Evolutionary conservation across 345 rosid species (phyloP), one percentile per base, ranked within the genome.

Genomic region (Citrus maxima): DNA sequence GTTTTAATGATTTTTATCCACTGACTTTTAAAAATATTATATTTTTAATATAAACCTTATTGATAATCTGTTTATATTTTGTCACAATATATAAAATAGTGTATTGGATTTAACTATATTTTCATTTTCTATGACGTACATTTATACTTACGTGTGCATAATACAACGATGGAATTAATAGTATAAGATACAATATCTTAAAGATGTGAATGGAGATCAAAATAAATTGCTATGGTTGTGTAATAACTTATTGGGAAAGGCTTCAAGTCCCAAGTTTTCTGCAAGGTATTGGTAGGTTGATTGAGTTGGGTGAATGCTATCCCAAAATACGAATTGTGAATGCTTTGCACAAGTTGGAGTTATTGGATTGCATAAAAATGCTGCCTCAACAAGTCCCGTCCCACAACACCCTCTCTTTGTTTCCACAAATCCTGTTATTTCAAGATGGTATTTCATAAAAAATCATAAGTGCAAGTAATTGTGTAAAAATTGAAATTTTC

Each of bases 371-470:
- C 93, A 90, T 76, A 86, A 67, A 58, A 77, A 72, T 25, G 80
- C 64, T 32, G 78, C 77, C 78, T 87, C 90, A 9, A 86, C 5
- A 13, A 46, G 27, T 62, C 89, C 90, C 21, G 78, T 82, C 42
- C 93, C 88, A 58, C 97, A 92, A 71, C 94, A 90, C 60, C 89
- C 91, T 74, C 34, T 81, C 22, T 65, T 80, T 21, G 83, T 83
- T 42, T 87, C 90, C 67, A 78, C 82, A 55, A 86, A 86, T 18
- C 90, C 91, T 91, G 86, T n/a, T 6, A 19, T 35, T 73, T 24
- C 51, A 46, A 46, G 16, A 46, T 0, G 51, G 51, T 1, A 13
- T 1, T 46, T 42, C 14, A 42, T 12, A 42, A 42, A 40, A 38
- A 40, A 40, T 46, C 18, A 46, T 13, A 12, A 46, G 0, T 42